These are phyloP conservation scores for Blepharisma japonicum DNA, from an alignment of 73 alveolate species.

Conservation along the genomic window DNA sequence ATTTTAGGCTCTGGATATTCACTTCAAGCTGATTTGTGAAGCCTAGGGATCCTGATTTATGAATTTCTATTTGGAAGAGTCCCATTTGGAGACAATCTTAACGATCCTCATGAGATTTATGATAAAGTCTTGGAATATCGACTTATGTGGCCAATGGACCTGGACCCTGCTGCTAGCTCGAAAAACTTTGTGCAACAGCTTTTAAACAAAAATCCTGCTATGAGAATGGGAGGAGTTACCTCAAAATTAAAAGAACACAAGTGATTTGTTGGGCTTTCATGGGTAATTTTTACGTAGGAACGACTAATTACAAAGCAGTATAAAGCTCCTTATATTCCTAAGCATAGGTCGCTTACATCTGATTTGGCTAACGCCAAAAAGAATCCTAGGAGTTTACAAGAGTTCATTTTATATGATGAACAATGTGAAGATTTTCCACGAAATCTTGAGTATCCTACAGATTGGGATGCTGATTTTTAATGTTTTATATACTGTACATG, in stretches of 20 bases:
- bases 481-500: too few species aligned
- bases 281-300: constrained; percentile 19
- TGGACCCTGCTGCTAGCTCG: neutral
- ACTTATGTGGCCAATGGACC: neutral
- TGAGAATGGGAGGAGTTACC: constrained; percentile 9
- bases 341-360: neutral
- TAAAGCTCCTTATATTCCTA: constrained; percentile 28
- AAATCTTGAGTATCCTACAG: too few species aligned
- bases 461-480: too few species aligned
- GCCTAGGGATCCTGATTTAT: constrained; percentile 28
- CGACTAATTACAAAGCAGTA: neutral
- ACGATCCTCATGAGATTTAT: constrained; percentile 19
- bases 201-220: neutral
- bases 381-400: too few species aligned
- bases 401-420: too few species aligned
- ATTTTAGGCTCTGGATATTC: constrained; percentile 13
- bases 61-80: constrained; percentile 11
- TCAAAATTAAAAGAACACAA: neutral
- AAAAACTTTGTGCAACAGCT: constrained; percentile 29
- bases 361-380: too few species aligned
- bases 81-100: constrained; percentile 20
- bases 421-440: too few species aligned
- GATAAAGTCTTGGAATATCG: neutral
- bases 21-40: neutral
- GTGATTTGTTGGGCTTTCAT: constrained; percentile 6